Evolutionary conservation across 2,329 filamentous ascomycete genomes (phyloP), one percentile per base, ranked within the genome.

Genomic region (Fusarium duplospermum): DNA sequence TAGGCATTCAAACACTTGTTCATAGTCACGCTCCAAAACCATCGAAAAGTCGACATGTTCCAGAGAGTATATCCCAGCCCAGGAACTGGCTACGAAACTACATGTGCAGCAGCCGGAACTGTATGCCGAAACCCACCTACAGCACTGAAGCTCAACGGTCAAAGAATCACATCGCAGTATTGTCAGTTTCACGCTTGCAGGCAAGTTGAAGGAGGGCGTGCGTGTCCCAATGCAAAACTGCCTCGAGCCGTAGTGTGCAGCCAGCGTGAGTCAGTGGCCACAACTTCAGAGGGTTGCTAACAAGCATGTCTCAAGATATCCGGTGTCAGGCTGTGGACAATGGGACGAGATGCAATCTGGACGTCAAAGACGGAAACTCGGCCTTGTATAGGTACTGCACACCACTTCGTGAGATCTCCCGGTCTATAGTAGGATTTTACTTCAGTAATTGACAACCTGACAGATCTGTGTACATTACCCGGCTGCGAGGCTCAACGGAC

Each of bases 401-500:
- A 9, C 69, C 80, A 31, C 66, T 79, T n/a, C 79, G 79, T 77
- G 59, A 64, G 76, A 16, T 66, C 8, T 9, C 1, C 24, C 5
- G 24, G 10, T 6, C 9, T 18, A 16, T 2, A 29, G 10, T 35
- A 5, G 10, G 16, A 16, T 4, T n/a, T 27, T 2, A 7, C 2
- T 10, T 20, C 3, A 33, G 60, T 2, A 31, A 33, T 64, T 75
- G 14, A 78, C 20, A 11, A 16, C 20, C 14, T 20, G 29, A 20
- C 13, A 82, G 81, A 82, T 64, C 73, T 80, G n/a, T 82, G 80
- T 52, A 64, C 56, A 8, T 52, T 70, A n/a, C 67, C 62, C 10
- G 73, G 66, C 27, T 82, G 80, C 50, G 70, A 70, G 18, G 76
- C 72, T 65, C 65, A 74, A 59, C 69, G 72, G 27, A 63, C 69